Evolutionary conservation across 139 green algal species (phyloP).

Genomic region (Tetratostichococcus sp.): DNA sequence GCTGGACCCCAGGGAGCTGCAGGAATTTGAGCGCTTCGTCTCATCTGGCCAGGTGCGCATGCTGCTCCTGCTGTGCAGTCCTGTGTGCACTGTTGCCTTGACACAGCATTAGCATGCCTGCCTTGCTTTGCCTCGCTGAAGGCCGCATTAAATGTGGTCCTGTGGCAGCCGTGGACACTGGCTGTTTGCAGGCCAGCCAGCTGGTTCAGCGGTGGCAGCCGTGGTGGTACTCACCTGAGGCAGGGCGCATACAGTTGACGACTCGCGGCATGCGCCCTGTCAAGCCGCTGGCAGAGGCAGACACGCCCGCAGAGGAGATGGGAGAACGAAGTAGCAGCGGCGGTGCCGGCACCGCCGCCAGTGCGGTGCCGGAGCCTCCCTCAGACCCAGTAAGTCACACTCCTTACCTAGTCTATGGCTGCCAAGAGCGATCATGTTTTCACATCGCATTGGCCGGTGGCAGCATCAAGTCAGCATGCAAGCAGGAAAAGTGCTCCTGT

Average conservation of each 20-base stretch:
- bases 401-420: too few species aligned
- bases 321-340: background rate
- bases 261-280: conserved; percentile 27
- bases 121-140: too few species aligned
- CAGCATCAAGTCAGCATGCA: too few species aligned
- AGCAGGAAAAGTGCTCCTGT: too few species aligned
- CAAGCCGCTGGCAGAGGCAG: background rate
- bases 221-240: conserved; percentile 49
- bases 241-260: conserved; percentile 23
- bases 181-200: background rate
- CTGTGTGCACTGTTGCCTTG: background rate
- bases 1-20: conserved; percentile 37
- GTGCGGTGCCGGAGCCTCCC: conserved; percentile 21
- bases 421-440: too few species aligned
- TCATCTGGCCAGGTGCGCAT: conserved; percentile 9
- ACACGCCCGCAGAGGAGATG: background rate
- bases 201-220: conserved; percentile 40
- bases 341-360: background rate
- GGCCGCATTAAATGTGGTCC: too few species aligned
- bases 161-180: too few species aligned
- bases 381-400: background rate
- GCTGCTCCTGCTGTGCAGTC: background rate
- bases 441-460: too few species aligned
- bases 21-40: conserved; percentile 34
- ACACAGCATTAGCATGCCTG: too few species aligned